These are phyloP conservation scores for Eimeria sp. DNA, from an alignment of 169 alveolate species.

Conservation along the genomic window DNA sequence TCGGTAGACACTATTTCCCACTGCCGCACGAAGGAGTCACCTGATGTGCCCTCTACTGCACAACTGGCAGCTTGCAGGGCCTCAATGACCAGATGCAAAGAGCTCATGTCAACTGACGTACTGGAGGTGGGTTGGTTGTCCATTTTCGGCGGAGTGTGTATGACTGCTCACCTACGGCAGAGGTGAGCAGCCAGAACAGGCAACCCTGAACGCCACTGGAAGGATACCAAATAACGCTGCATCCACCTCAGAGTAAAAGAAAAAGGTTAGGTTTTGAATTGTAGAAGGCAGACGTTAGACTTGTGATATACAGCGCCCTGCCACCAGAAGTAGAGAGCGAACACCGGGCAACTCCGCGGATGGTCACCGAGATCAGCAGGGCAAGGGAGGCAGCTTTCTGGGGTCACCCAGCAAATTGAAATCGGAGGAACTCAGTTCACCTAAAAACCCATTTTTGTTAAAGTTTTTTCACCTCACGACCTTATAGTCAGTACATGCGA, in stretches of 20 bases:
- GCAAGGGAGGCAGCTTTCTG: neutral
- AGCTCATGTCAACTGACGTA: neutral
- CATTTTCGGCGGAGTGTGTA: neutral
- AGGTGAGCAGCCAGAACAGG: constrained; percentile 13
- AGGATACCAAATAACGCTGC: neutral
- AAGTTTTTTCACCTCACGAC: neutral
- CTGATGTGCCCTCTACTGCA: constrained; percentile 38
- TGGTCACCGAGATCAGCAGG: constrained; percentile 18
- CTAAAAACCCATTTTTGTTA: neutral
- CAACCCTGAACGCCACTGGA: neutral
- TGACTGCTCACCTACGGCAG: constrained; percentile 36
- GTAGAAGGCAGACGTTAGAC: neutral
- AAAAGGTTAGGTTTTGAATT: neutral
- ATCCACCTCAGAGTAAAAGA: neutral
- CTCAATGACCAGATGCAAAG: constrained; percentile 6
- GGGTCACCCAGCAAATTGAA: neutral
- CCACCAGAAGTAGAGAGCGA: neutral
- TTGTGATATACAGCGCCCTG: neutral
- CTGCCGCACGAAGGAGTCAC: constrained; percentile 19
- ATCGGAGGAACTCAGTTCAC: neutral
- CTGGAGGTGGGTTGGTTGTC: neutral
- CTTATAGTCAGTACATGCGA: neutral
- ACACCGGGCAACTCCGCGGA: constrained; percentile 12
- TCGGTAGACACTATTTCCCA: constrained; percentile 49
- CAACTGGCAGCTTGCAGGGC: constrained; percentile 48